Evolutionary conservation across 495 filamentous ascomycete species (phyloP).

Genomic region (Baudoinia panamericana): DNA sequence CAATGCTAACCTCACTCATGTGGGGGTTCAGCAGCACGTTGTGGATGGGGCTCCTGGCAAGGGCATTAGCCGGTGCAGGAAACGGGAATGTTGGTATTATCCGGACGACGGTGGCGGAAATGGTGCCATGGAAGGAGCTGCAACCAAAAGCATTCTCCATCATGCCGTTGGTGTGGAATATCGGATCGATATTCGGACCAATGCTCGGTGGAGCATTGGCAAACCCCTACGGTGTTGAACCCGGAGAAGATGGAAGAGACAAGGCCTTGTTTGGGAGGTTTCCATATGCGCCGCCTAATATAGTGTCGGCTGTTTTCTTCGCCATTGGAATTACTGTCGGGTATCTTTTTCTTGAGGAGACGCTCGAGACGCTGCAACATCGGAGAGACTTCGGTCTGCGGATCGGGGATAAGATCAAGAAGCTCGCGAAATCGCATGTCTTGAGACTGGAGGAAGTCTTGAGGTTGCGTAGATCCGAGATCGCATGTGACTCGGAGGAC

Average conservation of each 20-base stretch:
- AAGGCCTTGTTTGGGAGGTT: constrained; percentile 51
- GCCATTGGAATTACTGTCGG: constrained; percentile 57
- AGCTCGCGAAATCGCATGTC: constrained; percentile 13
- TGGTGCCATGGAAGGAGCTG: constrained; percentile 69
- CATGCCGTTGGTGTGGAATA: constrained; percentile 63
- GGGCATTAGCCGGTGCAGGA: constrained; percentile 52
- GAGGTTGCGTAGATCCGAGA: neutral
- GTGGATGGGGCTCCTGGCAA: constrained; percentile 53
- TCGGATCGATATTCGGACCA: constrained; percentile 85
- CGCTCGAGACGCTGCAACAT: constrained; percentile 50
- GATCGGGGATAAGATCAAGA: constrained; percentile 41
- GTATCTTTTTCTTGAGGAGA: constrained; percentile 65
- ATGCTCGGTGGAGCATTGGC: constrained; percentile 76
- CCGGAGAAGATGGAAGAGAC: constrained; percentile 41
- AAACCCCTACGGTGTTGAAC: constrained; percentile 57
- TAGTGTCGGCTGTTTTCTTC: constrained; percentile 61
- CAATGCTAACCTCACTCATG: constrained; percentile 57
- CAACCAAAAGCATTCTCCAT: constrained; percentile 72
- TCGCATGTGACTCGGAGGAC: no score
- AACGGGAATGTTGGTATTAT: constrained; percentile 62
- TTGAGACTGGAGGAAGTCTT: constrained; percentile 19
- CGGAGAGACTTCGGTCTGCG: constrained; percentile 54
- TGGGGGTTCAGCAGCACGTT: constrained; percentile 70
- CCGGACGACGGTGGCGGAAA: constrained; percentile 56
- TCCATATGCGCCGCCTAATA: constrained; percentile 72